Evolutionary conservation across 176 grass and related monocot species (phyloP), one percentile per base, ranked within the genome.

Genomic region (Oryza australiensis): DNA sequence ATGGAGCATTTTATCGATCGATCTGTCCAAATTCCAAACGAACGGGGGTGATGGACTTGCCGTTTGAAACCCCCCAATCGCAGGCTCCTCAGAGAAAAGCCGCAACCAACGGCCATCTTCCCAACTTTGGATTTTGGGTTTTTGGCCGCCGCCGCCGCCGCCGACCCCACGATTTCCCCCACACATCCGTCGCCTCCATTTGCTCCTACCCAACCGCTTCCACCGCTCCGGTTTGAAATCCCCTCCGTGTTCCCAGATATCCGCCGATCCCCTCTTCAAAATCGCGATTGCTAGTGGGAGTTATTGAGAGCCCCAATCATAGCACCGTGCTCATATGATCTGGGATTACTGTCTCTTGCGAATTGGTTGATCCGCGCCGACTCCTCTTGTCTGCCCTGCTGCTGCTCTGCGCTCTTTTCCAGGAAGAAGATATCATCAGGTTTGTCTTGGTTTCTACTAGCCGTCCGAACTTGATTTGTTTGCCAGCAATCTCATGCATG

Each of bases 211-310:
- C 43, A 0, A 4, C 45, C 38, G 38, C 38, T 40, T 3, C 45
- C 42, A n/a, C 12, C 3, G 12, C 10, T 14, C 43, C 43, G 3
- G 43, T 84, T 76, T 84, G 72, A 76, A 76, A 84, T 76, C 42
- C 22, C 15, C 10, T 34, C 34, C 34, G 0, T 35, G 11, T 42
- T 40, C 73, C 38, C 26, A 68, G 45, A 70, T 57, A 43, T 27
- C 1, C 74, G 63, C 26, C 40, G 4, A 12, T 66, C 32, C 23
- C 30, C 55, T 30, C 23, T 71, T 81, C 49, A 1, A 71, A 41
- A 70, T 75, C 12, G 33, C 79, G 7, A 40, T 14, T 12, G 41
- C 27, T 27, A 60, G 28, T 42, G 26, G 32, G 68, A 32, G 60
- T 48, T 10, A 82, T 32, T 30, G 49, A 5, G 10, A 48, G 2